phyloP scores from a whole-genome alignment of 257 asterid species.

The Catharanthus roseus region DNA sequence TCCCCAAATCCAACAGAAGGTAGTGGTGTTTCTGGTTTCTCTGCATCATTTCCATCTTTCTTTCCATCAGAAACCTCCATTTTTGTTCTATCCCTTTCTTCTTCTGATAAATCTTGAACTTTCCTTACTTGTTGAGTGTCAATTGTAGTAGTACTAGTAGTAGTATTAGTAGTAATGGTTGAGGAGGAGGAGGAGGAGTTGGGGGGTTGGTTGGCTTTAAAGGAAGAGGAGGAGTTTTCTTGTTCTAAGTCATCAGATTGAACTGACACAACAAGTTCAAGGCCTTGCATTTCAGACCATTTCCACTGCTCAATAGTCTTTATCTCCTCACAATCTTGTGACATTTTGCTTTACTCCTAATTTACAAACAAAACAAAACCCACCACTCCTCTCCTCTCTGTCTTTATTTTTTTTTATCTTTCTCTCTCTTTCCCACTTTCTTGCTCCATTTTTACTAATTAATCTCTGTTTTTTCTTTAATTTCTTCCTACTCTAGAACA shows the following conservation, averaged over 20 bases:
- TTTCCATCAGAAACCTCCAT: conserved; percentile 45
- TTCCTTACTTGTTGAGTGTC: not conserved
- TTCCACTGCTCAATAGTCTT: conserved; percentile 67
- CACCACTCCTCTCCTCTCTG: conserved; percentile 20
- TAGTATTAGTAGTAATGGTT: conserved; percentile 1
- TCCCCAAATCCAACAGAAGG: conserved; percentile 47
- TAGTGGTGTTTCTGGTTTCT: conserved; percentile 52
- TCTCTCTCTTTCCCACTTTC: conserved; percentile 11
- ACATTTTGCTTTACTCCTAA: conserved; percentile 34
- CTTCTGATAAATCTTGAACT: conserved; percentile 14
- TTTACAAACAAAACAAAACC: conserved; percentile 21
- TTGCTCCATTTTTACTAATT: conserved; percentile 12
- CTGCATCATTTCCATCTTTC: conserved; percentile 27
- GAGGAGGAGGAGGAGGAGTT: conserved; percentile 14
- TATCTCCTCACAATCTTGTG: conserved; percentile 53
- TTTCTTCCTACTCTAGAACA: too few species aligned
- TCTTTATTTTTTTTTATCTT: conserved; percentile 7
- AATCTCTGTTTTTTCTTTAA: not conserved
- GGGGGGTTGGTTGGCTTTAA: conserved; percentile 38
- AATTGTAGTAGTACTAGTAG: not conserved
- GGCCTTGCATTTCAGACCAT: conserved; percentile 81
- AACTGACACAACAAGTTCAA: conserved; percentile 64
- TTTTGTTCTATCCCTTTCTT: conserved; percentile 7
- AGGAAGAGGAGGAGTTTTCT: conserved; percentile 17
- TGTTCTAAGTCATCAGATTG: conserved; percentile 10